These are phyloP conservation scores for Sarocladium oryzae DNA, from an alignment of 2,329 filamentous ascomycete genomes.

Conservation along the genomic window DNA sequence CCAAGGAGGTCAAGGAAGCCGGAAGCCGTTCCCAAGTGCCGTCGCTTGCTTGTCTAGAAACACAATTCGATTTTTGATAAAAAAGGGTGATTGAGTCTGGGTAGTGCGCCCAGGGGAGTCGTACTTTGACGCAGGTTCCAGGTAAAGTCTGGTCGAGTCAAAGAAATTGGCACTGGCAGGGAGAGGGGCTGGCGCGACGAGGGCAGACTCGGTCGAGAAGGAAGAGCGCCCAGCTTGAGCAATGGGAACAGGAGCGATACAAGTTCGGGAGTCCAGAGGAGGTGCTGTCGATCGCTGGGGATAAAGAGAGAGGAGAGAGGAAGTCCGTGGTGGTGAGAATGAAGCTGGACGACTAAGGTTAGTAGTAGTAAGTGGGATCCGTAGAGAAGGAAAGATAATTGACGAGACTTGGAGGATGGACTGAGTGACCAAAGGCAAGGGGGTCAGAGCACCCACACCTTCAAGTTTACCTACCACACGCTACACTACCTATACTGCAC, in stretches of 20 bases:
- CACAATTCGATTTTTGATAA: neutral
- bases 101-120: neutral
- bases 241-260: too few relatives aligned
- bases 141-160: neutral
- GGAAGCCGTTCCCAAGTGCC: neutral
- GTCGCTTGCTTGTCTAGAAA: neutral
- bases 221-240: neutral
- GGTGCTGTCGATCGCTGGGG: neutral
- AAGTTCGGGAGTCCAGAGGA: neutral
- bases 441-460: slow-evolving; percentile 4
- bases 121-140: neutral
- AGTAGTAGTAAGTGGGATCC: neutral
- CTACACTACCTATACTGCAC: too few relatives aligned
- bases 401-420: neutral
- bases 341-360: neutral
- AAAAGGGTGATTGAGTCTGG: neutral
- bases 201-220: neutral
- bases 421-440: slow-evolving; percentile 6
- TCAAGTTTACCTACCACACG: neutral
- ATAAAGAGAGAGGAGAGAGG: neutral
- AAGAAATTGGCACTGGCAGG: slow-evolving; percentile 6
- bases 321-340: neutral
- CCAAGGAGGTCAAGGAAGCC: too few relatives aligned
- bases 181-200: neutral
- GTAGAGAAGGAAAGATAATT: neutral